Conservation (phyloP, 192 early-diverging fungal genomes). For the Haplosporangium gracile region DNA sequence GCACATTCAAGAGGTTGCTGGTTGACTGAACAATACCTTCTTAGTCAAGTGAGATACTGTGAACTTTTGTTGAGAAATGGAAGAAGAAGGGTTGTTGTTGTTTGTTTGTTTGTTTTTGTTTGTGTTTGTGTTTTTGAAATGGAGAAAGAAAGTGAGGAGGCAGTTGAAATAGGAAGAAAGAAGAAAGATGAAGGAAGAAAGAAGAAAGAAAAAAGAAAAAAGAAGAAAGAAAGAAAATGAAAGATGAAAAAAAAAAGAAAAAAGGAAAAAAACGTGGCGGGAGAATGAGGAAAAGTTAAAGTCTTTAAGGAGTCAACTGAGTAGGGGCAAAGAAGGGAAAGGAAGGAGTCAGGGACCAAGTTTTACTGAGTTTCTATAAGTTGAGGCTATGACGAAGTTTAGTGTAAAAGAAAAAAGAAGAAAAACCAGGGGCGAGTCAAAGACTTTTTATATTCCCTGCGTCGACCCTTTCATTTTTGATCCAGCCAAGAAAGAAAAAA, state of each 20-base stretch:
- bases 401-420: background rate
- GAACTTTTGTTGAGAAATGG: background rate
- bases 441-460: background rate
- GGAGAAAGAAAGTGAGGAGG: background rate
- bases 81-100: background rate
- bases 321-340: background rate
- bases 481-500: slow-evolving; percentile 5
- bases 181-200: background rate
- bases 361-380: background rate
- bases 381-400: background rate
- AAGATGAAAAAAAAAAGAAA: background rate
- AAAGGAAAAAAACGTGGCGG: slow-evolving; percentile 4
- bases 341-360: background rate
- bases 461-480: background rate
- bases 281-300: background rate
- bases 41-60: background rate
- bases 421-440: background rate
- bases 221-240: background rate
- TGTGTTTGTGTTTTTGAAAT: slow-evolving; percentile 4
- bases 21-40: background rate
- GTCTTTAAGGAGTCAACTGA: background rate
- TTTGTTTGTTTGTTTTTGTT: slow-evolving; percentile 10
- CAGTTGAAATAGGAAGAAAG: no score
- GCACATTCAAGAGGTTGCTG: no score
- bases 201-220: background rate